A percentile compares a stretch with the other conserved stretches of the same genome.
Conservation (phyloP, 2,329 filamentous ascomycete species). For the Curvularia sp. region DNA sequence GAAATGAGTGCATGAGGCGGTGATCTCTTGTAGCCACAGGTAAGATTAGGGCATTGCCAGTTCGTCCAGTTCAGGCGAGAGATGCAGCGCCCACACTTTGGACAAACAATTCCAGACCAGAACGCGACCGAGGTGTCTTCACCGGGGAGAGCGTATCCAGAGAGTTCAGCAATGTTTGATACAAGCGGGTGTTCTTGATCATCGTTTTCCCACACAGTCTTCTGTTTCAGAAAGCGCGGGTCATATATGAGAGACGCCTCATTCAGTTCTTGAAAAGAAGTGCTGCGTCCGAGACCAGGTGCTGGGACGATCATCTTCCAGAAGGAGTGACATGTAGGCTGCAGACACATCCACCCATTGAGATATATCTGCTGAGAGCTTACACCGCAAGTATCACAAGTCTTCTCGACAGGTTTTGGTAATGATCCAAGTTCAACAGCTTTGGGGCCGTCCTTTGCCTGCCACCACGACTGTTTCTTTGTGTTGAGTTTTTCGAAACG, state of each 20-base stretch:
- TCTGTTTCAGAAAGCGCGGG: conserved; percentile 63
- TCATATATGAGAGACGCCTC: conserved; percentile 60
- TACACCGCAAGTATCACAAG: conserved; percentile 47
- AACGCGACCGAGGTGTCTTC: conserved; percentile 61
- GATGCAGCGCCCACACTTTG: conserved; percentile 67
- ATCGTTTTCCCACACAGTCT: conserved; percentile 55
- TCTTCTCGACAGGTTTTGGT: conserved; percentile 43
- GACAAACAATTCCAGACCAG: conserved; percentile 72
- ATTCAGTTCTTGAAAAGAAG: conserved; percentile 37
- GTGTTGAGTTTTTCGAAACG: conserved; percentile 71
- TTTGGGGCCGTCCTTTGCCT: conserved; percentile 44
- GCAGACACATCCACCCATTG: conserved; percentile 66
- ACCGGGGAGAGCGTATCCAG: conserved; percentile 49
- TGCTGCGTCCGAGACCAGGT: conserved; percentile 16
- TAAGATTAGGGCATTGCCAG: conserved; percentile 65
- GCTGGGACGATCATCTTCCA: conserved; percentile 55
- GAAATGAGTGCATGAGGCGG: conserved; percentile 44
- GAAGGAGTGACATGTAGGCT: conserved; percentile 60
- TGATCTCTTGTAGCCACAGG: conserved; percentile 59
- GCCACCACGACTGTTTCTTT: conserved; percentile 66
- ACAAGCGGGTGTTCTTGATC: conserved; percentile 49
- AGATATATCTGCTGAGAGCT: conserved; percentile 52
- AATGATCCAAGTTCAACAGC: conserved; percentile 43
- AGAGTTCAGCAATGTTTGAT: conserved; percentile 31
- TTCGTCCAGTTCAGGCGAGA: conserved; percentile 66